Base-by-base conservation (phyloP, 306 rosid genomes). In the Rosa rugosa region DNA sequence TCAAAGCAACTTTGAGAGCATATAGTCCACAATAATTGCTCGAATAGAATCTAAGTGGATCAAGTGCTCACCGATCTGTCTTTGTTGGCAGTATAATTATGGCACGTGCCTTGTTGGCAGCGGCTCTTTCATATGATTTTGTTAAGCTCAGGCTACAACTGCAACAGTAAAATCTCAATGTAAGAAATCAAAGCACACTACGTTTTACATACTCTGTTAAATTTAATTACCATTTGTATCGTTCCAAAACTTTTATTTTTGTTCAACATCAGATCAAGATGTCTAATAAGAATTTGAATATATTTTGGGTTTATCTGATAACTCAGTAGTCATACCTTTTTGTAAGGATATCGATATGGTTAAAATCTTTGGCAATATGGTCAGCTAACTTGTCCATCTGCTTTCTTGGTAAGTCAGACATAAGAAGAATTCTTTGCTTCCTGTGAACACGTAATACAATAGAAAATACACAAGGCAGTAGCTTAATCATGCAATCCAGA, bases 321-420 rank as follows among this genome's bases (percentile, higher is more conserved):
- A 31, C 4, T 81, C 53, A 80, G 81, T 77, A 78, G 60, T 69
- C 71, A n/a, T 87, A 90, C 99, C 99, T 95, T 91, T 91, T 95
- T 65, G 94, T 51, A 81, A 95, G 94, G 82, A 95, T 80, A 81
- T 95, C 99, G 46, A 95, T 89, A 83, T 95, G 98, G 83, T 72
- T 47, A 76, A 93, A 89, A 88, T 91, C 99, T 82, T 89, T 95
- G 22, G 92, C 86, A 38, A 90, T 69, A 77, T 56, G 83, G n/a
- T 93, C 97, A 70, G 94, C 97, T 62, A 95, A 18, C 82, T 87
- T 87, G 86, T 95, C 98, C 54, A 93, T 95, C 85, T 95, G 96
- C 83, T 93, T 90, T 83, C 99, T 93, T 44, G 99, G 99, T 86
- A 89, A 86, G 89, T 95, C 98, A 5, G 98, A 91, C 99, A 95